phyloP scores from a whole-genome alignment of 73 alveolate genomes.

The Tetrahymena borealis region DNA sequence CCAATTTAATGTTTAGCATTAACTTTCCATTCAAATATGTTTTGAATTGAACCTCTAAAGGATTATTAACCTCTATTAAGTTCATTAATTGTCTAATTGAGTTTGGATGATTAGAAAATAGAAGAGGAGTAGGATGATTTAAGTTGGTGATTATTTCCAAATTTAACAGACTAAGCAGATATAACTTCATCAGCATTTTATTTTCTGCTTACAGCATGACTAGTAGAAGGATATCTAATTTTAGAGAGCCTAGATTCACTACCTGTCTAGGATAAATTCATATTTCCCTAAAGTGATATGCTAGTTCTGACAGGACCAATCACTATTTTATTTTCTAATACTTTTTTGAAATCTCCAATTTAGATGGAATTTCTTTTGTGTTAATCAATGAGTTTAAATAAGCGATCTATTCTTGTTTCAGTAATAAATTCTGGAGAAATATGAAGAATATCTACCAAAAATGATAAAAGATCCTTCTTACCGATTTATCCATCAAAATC shows the following conservation, averaged over 20 bases:
- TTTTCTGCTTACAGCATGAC: neutral
- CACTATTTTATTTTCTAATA: constrained; percentile 45
- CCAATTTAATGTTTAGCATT: constrained; percentile 71
- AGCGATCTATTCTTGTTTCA: constrained; percentile 64
- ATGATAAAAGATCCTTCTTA: constrained; percentile 60
- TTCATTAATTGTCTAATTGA: constrained; percentile 6
- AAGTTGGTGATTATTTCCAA: neutral
- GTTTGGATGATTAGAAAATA: constrained; percentile 22
- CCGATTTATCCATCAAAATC: constrained; percentile 82
- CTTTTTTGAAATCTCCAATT: constrained; percentile 68
- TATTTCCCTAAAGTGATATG: neutral
- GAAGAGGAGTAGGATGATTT: neutral
- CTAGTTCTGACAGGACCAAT: neutral
- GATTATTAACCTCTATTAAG: neutral
- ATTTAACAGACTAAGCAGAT: neutral
- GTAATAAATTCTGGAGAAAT: constrained; percentile 44
- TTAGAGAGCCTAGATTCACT: neutral
- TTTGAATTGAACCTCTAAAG: neutral
- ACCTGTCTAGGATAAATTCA: neutral
- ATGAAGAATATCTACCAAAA: constrained; percentile 50
- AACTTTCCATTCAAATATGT: constrained; percentile 70
- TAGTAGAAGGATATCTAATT: neutral
- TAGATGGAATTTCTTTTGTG: constrained; percentile 63
- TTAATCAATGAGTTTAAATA: constrained; percentile 67
- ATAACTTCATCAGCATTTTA: neutral